Evolutionary conservation across 1,284 basidiomycete genomes (phyloP).

Genomic region (Gomphus sp.): DNA sequence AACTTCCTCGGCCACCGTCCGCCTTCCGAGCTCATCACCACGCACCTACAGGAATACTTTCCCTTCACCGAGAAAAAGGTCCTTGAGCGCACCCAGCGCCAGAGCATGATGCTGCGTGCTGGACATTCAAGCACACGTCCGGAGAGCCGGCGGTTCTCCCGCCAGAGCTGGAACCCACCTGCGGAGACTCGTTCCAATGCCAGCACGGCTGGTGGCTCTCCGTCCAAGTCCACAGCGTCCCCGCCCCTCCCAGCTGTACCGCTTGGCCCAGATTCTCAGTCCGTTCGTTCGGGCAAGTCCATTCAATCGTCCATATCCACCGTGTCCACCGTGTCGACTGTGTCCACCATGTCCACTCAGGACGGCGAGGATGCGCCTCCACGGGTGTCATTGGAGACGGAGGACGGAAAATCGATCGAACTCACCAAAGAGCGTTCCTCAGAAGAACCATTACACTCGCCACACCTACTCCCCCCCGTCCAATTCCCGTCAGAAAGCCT

Average conservation of each 20-base stretch:
- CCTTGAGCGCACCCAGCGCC: conserved; percentile 72
- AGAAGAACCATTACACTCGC: conserved; percentile 21
- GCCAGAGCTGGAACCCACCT: conserved; percentile 42
- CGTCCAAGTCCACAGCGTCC: conserved; percentile 37
- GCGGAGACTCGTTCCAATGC: conserved; percentile 54
- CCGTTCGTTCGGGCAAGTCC: not conserved
- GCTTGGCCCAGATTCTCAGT: conserved; percentile 26
- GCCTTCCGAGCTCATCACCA: conserved; percentile 94
- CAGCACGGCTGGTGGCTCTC: conserved; percentile 48
- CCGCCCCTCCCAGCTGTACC: conserved; percentile 24
- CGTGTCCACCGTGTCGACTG: conserved; percentile 18
- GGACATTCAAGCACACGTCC: conserved; percentile 17
- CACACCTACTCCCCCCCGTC: conserved; percentile 73
- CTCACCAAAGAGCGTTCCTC: conserved; percentile 21
- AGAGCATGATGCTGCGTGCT: conserved; percentile 65
- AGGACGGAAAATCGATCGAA: conserved; percentile 51
- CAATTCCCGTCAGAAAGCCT: conserved; percentile 70
- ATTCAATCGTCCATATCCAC: not conserved
- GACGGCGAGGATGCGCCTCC: conserved; percentile 32
- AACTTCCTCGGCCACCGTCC: conserved; percentile 99
- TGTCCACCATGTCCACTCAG: conserved; percentile 18
- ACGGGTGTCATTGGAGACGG: conserved; percentile 66
- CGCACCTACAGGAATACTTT: conserved; percentile 95
- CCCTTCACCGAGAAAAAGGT: conserved; percentile 88
- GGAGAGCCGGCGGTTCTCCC: conserved; percentile 25